These are phyloP conservation scores for Phytophthora quininea DNA, from an alignment of 352 stramenopile genomes.

Conservation along the genomic window DNA sequence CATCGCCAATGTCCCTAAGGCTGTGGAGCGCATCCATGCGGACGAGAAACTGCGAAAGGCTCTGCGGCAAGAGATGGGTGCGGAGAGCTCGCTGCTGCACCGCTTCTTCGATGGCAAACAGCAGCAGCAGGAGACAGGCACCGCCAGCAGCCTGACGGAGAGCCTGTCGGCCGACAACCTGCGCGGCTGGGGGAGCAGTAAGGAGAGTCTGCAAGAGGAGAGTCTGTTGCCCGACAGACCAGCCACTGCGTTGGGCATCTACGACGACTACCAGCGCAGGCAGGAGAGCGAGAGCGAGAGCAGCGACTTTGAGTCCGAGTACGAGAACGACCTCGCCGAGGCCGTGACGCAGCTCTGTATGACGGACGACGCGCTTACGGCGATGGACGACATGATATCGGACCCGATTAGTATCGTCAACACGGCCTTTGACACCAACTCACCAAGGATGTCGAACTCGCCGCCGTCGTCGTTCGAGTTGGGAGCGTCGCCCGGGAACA, in stretches of 20 bases:
- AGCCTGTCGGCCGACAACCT: slow-evolving; percentile 34
- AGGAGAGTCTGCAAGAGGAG: slow-evolving; percentile 8
- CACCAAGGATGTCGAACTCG: slow-evolving; percentile 52
- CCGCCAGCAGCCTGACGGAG: slow-evolving; percentile 7
- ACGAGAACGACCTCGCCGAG: slow-evolving; percentile 74
- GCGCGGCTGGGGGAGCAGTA: slow-evolving; percentile 17
- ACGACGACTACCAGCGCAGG: slow-evolving; percentile 21
- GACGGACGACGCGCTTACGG: slow-evolving; percentile 58
- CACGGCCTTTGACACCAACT: slow-evolving; percentile 26
- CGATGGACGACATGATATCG: slow-evolving; percentile 60
- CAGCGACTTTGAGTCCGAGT: slow-evolving; percentile 66
- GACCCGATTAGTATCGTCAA: slow-evolving; percentile 55
- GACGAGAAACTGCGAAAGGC: slow-evolving; percentile 69
- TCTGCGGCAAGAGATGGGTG: slow-evolving; percentile 62
- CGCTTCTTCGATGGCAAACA: slow-evolving; percentile 47
- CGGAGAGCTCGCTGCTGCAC: slow-evolving; percentile 53
- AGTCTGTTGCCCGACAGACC: slow-evolving; percentile 9
- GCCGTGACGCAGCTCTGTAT: slow-evolving; percentile 76
- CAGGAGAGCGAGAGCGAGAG: slow-evolving; percentile 32
- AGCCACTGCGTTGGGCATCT: slow-evolving; percentile 8
- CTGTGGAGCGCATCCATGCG: slow-evolving; percentile 72
- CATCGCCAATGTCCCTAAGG: slow-evolving; percentile 73
- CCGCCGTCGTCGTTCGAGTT: slow-evolving; percentile 72
- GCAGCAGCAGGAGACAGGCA: slow-evolving; percentile 10
- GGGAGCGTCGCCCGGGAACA: slow-evolving; percentile 62